Conservation (phyloP, 495 filamentous ascomycete species). For the Tirmania nivea region DNA sequence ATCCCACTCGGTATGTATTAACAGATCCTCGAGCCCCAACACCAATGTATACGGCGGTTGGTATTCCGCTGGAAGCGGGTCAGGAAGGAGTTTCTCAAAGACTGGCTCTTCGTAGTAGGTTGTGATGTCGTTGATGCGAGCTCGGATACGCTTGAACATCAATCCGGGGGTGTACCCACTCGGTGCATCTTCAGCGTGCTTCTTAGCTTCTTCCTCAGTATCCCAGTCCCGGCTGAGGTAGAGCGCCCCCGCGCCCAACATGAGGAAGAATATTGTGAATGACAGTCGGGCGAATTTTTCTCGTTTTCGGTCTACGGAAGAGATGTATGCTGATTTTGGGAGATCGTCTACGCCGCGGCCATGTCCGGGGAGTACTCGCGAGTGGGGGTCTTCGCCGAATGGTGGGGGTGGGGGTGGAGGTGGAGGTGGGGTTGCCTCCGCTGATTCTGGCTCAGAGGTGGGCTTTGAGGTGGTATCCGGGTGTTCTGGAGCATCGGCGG, state of each 20-base stretch:
- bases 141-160: conserved; percentile 47
- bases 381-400: too few species aligned
- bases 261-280: conserved; percentile 32
- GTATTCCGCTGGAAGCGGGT: conserved; percentile 43
- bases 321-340: conserved; percentile 59
- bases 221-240: conserved; percentile 70
- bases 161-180: conserved; percentile 43
- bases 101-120: conserved; percentile 91
- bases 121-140: conserved; percentile 47
- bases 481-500: too few species aligned
- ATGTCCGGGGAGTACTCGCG: not conserved
- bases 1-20: conserved; percentile 84
- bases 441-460: too few species aligned
- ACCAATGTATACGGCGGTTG: conserved; percentile 83
- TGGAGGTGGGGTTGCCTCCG: too few species aligned
- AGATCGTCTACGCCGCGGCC: not conserved
- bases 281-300: conserved; percentile 45
- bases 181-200: conserved; percentile 42
- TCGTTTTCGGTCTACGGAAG: conserved; percentile 64
- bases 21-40: conserved; percentile 75
- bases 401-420: too few species aligned
- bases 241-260: conserved; percentile 28
- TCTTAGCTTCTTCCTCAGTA: conserved; percentile 45
- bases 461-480: too few species aligned
- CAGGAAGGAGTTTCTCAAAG: conserved; percentile 81